Conservation (phyloP, 495 filamentous ascomycete species). For the Astrothelium macrocarpum region DNA sequence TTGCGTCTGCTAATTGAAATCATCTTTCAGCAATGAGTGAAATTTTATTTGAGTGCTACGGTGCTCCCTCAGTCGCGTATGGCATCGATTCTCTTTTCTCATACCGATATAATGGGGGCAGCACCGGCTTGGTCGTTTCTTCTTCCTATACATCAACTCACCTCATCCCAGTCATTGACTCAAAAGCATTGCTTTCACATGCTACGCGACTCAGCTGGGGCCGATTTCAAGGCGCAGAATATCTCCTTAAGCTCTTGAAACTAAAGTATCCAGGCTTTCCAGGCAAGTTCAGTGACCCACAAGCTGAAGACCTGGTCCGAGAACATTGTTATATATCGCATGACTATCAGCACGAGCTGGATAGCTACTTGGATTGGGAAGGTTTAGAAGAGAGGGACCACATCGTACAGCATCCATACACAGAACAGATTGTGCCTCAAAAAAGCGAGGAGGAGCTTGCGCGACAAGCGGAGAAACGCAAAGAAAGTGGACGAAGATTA, state of each 20-base stretch:
- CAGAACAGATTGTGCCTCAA: slow-evolving; percentile 75
- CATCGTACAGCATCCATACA: slow-evolving; percentile 86
- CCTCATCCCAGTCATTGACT: slow-evolving; percentile 84
- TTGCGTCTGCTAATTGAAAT: not conserved
- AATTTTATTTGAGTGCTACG: slow-evolving; percentile 91
- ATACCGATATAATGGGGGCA: slow-evolving; percentile 81
- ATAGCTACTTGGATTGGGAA: slow-evolving; percentile 69
- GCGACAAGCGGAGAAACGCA: slow-evolving; percentile 77
- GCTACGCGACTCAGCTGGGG: slow-evolving; percentile 92
- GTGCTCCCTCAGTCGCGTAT: slow-evolving; percentile 75
- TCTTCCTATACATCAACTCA: slow-evolving; percentile 91
- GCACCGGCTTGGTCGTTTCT: slow-evolving; percentile 79
- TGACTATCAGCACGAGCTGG: slow-evolving; percentile 70
- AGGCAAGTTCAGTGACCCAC: slow-evolving; percentile 69
- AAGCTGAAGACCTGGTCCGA: slow-evolving; percentile 75
- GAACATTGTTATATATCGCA: slow-evolving; percentile 85
- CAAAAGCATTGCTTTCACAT: slow-evolving; percentile 70
- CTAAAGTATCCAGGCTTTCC: slow-evolving; percentile 92
- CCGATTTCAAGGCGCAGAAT: slow-evolving; percentile 78
- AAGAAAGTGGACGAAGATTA: slow-evolving; percentile 80
- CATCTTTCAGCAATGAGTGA: slow-evolving; percentile 73
- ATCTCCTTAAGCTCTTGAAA: slow-evolving; percentile 75
- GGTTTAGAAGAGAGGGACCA: slow-evolving; percentile 81
- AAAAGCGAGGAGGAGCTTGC: slow-evolving; percentile 91
- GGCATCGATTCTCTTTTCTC: slow-evolving; percentile 95